These are phyloP conservation scores for Wickerhamomyces sp. DNA, from an alignment of 1,139 yeast species.

Conservation along the genomic window DNA sequence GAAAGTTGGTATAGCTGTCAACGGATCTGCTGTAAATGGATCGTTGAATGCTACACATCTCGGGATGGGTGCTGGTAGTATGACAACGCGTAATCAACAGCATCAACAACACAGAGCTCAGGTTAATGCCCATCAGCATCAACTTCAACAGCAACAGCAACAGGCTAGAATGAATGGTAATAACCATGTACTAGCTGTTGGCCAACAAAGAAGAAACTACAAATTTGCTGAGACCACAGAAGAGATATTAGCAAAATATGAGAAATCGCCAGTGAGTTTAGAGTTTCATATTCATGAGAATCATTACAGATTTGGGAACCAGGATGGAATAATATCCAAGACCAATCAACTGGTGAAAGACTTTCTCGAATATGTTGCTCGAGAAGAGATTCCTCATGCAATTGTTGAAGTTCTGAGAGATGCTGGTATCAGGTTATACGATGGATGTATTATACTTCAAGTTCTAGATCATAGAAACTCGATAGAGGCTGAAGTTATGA, in stretches of 20 bases:
- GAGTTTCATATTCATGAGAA: constrained; percentile 89
- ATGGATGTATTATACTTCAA: constrained; percentile 83
- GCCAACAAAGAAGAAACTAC: constrained; percentile 41
- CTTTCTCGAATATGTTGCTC: constrained; percentile 72
- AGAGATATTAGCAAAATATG: constrained; percentile 73
- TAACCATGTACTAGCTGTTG: constrained; percentile 30
- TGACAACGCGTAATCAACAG: constrained; percentile 15
- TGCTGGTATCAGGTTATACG: constrained; percentile 76
- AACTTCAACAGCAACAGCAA: constrained; percentile 35
- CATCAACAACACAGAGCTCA: constrained; percentile 25
- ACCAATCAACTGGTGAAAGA: constrained; percentile 74
- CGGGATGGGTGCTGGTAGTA: constrained; percentile 5
- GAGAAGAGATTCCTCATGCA: constrained; percentile 84
- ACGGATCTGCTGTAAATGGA: constrained; percentile 8
- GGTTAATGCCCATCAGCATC: constrained; percentile 32
- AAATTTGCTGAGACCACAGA: constrained; percentile 69
- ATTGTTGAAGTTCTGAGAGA: constrained; percentile 86
- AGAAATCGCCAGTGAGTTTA: constrained; percentile 74
- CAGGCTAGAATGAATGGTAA: constrained; percentile 41
- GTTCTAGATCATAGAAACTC: constrained; percentile 63
- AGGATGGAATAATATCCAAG: constrained; percentile 79
- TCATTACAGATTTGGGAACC: constrained; percentile 58
- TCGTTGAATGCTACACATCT: constrained; percentile 1
- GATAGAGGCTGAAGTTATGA: constrained; percentile 10
- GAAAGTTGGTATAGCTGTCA: constrained; percentile 25